Percentiles rank a stretch among this genome's conserved stretches.
phyloP scores from a whole-genome alignment of 2,329 filamentous ascomycete genomes.

The Colletotrichum endophyticum region DNA sequence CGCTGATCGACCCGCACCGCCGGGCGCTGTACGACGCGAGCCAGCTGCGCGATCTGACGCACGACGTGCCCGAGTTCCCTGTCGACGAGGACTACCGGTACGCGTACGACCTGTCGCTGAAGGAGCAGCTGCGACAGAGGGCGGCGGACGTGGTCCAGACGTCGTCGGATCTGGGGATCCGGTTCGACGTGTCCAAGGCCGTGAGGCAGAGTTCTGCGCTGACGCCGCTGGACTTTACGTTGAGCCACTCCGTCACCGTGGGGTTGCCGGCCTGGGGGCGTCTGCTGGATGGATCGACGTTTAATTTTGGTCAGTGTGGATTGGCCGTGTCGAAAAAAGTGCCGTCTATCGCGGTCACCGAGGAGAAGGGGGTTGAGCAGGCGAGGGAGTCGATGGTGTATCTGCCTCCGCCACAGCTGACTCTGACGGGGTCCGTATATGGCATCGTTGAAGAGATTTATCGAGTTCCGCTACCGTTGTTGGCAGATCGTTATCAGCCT shows the following conservation, averaged over 20 bases:
- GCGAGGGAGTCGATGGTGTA: conserved; percentile 6
- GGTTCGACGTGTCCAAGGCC: conserved; percentile 35
- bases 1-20: conserved; percentile 47
- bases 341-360: conserved; percentile 6
- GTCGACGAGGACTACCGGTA: conserved; percentile 23
- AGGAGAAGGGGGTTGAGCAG: neutral
- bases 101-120: conserved; percentile 25
- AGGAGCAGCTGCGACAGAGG: conserved; percentile 25
- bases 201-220: conserved; percentile 17
- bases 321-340: conserved; percentile 19
- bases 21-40: conserved; percentile 46
- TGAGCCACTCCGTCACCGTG: conserved; percentile 42
- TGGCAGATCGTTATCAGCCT: conserved; percentile 44
- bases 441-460: conserved; percentile 38
- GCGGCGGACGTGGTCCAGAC: conserved; percentile 28
- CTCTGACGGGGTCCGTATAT: conserved; percentile 44
- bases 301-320: neutral
- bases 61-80: neutral
- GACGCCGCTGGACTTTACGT: conserved; percentile 40
- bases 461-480: conserved; percentile 33
- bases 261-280: conserved; percentile 35
- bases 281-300: conserved; percentile 23
- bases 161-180: conserved; percentile 42
- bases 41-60: conserved; percentile 22
- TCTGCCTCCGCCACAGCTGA: conserved; percentile 36